Evolutionary conservation across 1,284 basidiomycete species (phyloP).

Genomic region (Bondarzewia mesenterica): DNA sequence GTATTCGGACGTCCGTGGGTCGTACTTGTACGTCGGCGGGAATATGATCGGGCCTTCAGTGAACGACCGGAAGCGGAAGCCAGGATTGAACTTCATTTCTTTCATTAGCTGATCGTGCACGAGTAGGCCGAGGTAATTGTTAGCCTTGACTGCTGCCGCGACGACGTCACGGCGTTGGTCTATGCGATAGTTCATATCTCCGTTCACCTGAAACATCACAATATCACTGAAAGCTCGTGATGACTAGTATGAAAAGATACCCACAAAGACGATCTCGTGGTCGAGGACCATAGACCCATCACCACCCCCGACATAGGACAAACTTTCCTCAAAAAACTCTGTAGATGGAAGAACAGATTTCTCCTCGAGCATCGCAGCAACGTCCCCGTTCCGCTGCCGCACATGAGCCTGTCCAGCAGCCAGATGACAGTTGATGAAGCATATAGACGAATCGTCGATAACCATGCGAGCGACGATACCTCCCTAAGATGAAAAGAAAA

Average conservation of each 20-base stretch:
- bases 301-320: constrained; percentile 83
- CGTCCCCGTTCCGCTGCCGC: constrained; percentile 78
- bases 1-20: constrained; percentile 69
- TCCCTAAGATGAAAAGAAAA: constrained; percentile 43
- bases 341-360: constrained; percentile 57
- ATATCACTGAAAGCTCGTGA: too few species aligned
- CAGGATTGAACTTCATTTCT: constrained; percentile 81
- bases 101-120: constrained; percentile 85
- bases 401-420: constrained; percentile 88
- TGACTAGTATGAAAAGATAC: constrained; percentile 31
- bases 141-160: constrained; percentile 55
- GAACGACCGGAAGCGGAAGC: constrained; percentile 81
- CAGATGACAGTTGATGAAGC: constrained; percentile 94
- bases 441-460: constrained; percentile 86
- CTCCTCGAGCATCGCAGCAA: constrained; percentile 81
- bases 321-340: constrained; percentile 33
- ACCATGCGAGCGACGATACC: constrained; percentile 88
- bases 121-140: constrained; percentile 60
- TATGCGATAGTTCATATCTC: constrained; percentile 91
- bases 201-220: constrained; percentile 63
- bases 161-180: constrained; percentile 84
- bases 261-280: constrained; percentile 88
- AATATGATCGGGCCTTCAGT: constrained; percentile 78
- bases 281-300: constrained; percentile 93
- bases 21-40: constrained; percentile 94